Base-by-base conservation (phyloP, 2,329 filamentous ascomycete species). In the Furcasterigmium furcatum region DNA sequence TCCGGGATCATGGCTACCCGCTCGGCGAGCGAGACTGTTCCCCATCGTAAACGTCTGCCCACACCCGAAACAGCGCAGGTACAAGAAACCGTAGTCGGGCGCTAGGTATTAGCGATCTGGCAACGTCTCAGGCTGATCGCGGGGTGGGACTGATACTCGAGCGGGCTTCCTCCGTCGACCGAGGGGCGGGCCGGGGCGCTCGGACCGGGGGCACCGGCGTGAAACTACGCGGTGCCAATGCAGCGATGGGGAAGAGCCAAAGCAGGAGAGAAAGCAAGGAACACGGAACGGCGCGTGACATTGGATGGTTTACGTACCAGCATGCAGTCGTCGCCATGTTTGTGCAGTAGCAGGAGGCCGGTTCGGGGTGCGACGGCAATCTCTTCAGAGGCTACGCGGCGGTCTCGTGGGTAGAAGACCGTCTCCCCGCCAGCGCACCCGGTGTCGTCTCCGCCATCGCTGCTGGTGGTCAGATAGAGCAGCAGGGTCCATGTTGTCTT, bases 401-500 rank as follows among this genome's bases (percentile, higher is more conserved):
- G 69, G 55, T 82, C 78, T 51, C 88, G 82, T 0, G 88, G 88
- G 61, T 95, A 95, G 65, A 96, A 96, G 25, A 94, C 88, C 0
- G 92, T 96, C 66, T 96, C 89, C 25, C 92, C 92, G 19, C 92
- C 92, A 19, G 79, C 64, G 56, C 91, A 95, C 4, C 87, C 87
- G 24, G 24, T 7, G 24, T 16, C 9, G 4, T 36, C 30, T 10
- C 29, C 30, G 32, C 49, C 50, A 19, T 38, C 41, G 2, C 77
- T 68, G 3, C 82, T 73, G 1, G 85, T 89, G 1, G 88, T 94
- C 45, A 96, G 76, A 60, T 96, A 97, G 29, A 96, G 78, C 0
- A 96, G 75, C 5, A 96, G 72, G 0, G 92, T 96, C 91, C 91
- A 96, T 0, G 91, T 96, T 5, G 92, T 96, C 57, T 77, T 84